Evolutionary conservation across 2,329 filamentous ascomycete species (phyloP), one percentile per base, ranked within the genome.

Genomic region (Ophiostoma populinum): DNA sequence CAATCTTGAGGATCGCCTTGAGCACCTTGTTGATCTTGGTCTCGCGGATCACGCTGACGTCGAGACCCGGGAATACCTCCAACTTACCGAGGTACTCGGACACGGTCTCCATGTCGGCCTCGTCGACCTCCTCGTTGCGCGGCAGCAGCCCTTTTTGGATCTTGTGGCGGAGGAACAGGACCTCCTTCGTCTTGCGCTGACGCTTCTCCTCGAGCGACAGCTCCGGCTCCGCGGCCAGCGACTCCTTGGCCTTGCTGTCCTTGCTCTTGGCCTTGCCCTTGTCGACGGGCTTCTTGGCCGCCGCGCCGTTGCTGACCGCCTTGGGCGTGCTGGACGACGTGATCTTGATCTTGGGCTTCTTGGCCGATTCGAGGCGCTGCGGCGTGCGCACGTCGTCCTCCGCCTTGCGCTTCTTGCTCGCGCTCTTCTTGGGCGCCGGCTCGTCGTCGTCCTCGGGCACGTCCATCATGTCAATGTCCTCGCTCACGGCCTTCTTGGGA

Each of bases 21-120:
- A 98, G 67, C 9, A 98, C 87, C 62, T 98, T 98, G 71, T 95
- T 87, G 57, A 98, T 94, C 67, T 95, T 98, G 42, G 90, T 98
- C 11, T 62, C 65, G 43, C 81, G 75, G 49, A 95, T 93, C 47
- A 94, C 90, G 45, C 75, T 74, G 20, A 80, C 82, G 52, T 95
- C 87, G 5, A 95, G 70, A 44, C 92, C 80, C 2, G 71, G 61
- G 54, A 64, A 77, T 7, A 65, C 70, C 58, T 98, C 90, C 6
- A 98, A 70, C 54, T 92, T 82, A 20, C 65, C 68, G 38, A 92
- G 64, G 48, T 75, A 82, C 13, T 80, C 76, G 5, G 75, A 75
- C 76, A 90, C 85, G 32, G 62, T 58, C 42, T 71, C 62, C 79
- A 87, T 86, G 46, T 87, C 80, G 7, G 85, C 75, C 47, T 83